Evolutionary conservation across 2,329 filamentous ascomycete species (phyloP), one percentile per base, ranked within the genome.

Genomic region (Leptographium flavum): DNA sequence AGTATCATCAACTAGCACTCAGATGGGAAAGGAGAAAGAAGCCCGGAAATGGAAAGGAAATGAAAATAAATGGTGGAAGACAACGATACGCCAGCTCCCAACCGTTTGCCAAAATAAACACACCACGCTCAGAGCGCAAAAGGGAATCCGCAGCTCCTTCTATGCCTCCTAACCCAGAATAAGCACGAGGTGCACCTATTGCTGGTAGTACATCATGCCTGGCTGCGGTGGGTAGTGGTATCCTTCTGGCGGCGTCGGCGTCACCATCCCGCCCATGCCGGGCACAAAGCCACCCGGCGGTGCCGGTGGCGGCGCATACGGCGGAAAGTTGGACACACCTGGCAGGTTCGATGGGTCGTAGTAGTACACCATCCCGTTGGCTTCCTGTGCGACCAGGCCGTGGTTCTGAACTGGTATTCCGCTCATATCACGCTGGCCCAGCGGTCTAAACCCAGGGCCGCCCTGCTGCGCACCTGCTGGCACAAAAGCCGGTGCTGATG

Each of bases 311-410:
- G 69, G 65, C 21, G 32, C 25, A 50, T 71, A 74, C 1, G 63
- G 47, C 27, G 67, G 64, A 51, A 74, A 76, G 19, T 60, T 55
- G 41, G 65, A 58, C 51, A 75, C 66, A 1, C 73, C 65, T 23
- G 76, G 67, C 40, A 88, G 66, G 57, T 87, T 81, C n/a, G 79
- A 73, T 8, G 85, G 73, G 57, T 94, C 84, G 56, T 87, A 88
- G 60, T 94, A 98, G 62, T 94, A 96, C 1, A 94, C 87, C 74
- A 93, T 96, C 50, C 92, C 92, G 54, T 94, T 94, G 51, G 81
- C 80, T 65, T 96, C 90, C 60, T 95, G 88, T 0, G 87, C 86
- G 40, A 82, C 74, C 36, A 78, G 60, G 51, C 68, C 62, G 27
- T 66, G 63, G 27, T 58, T 56, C 25, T 57, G 52, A 40, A 65